These are phyloP conservation scores for Millerozyma acaciae DNA, from an alignment of 805 yeast genomes.

Conservation along the genomic window DNA sequence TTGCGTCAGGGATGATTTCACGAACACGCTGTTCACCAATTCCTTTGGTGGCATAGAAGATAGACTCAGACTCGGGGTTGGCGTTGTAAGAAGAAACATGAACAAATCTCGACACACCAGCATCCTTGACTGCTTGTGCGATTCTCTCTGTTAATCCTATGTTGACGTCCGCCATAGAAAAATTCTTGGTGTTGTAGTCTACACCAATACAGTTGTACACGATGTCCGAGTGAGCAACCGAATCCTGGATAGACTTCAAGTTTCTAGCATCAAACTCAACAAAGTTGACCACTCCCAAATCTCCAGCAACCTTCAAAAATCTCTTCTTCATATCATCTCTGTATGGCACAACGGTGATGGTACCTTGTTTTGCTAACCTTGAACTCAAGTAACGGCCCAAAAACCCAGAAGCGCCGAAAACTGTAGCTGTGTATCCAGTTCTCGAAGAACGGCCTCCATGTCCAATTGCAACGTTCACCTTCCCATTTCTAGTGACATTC, in stretches of 20 bases:
- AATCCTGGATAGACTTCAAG: conserved; percentile 66
- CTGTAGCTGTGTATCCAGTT: conserved; percentile 85
- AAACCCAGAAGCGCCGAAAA: conserved; percentile 79
- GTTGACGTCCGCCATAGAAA: conserved; percentile 77
- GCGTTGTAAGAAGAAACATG: conserved; percentile 83
- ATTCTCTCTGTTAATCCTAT: conserved; percentile 76
- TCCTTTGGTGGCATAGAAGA: conserved; percentile 77
- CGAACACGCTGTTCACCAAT: conserved; percentile 69
- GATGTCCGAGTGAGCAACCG: conserved; percentile 77
- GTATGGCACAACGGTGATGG: conserved; percentile 70
- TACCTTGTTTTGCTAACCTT: conserved; percentile 79
- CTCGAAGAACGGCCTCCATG: conserved; percentile 80
- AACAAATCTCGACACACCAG: conserved; percentile 67
- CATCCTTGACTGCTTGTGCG: conserved; percentile 65
- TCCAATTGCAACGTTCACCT: conserved; percentile 68
- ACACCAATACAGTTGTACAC: conserved; percentile 79
- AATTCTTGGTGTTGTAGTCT: conserved; percentile 72
- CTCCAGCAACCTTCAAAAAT: conserved; percentile 78
- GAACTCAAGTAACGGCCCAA: conserved; percentile 70
- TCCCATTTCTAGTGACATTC: conserved; percentile 70
- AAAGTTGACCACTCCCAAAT: conserved; percentile 81
- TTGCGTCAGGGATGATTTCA: conserved; percentile 66
- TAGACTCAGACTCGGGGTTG: conserved; percentile 59
- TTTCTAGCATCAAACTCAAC: conserved; percentile 82
- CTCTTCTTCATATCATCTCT: conserved; percentile 76